Evolutionary conservation across 495 filamentous ascomycete species (phyloP), one percentile per base, ranked within the genome.

Genomic region (Cercophora scortea): DNA sequence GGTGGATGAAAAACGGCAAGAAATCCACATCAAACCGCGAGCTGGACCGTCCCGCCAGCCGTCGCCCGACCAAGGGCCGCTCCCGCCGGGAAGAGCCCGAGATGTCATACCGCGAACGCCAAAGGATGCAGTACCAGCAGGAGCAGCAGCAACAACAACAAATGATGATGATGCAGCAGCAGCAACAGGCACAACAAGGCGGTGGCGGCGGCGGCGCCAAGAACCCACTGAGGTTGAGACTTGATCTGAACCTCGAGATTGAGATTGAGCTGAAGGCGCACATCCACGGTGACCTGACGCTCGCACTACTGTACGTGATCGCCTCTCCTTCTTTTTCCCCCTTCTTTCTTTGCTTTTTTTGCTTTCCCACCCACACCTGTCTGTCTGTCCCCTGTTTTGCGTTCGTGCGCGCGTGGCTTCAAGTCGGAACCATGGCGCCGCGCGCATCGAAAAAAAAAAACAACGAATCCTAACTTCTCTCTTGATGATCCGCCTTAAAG

Each of bases 191-290:
- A 25, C 25, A 25, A 25, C 25, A 25, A 25, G 35, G 55, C 59
- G 48, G 50, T 57, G 67, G 69, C 6, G 65, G 55, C 6, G 71
- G 67, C 9, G 78, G 76, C 19, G 79, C 75, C 45, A 82, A 83
- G 59, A 85, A 92, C 66, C 85, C 90, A 66, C 68, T 96, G 54
- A 76, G 81, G 58, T 59, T 96, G 71, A 68, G 90, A 48, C 66
- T 96, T 50, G 89, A 95, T 64, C 64, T 95, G 47, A 94, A 95
- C 69, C 70, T 96, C 45, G 90, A 96, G 64, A 81, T 95, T 57
- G 87, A 94, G 75, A 84, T 95, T 34, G 84, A 90, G 64, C 73
- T 96, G 1, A 94, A 94, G 80, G 90, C 90, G 16, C 87, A 88
- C 72, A 93, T 96, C 64, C 87, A 92, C 61, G 89, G 90, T 68